These are phyloP conservation scores for Calonectria crousiana DNA, from an alignment of 2,329 filamentous ascomycete genomes.

Conservation along the genomic window DNA sequence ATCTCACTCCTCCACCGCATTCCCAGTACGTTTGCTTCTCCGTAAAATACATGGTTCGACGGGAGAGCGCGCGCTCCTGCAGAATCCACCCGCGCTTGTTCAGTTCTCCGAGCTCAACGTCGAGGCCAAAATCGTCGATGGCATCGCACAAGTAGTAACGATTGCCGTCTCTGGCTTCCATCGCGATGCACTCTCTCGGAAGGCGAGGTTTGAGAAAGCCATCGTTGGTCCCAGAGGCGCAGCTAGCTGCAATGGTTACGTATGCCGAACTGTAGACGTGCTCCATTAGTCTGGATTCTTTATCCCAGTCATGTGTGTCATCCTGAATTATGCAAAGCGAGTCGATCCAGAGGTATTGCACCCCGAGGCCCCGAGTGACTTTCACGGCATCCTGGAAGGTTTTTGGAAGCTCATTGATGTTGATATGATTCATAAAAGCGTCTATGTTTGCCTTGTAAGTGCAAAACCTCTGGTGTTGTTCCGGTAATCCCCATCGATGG, in stretches of 20 bases:
- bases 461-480: neutral
- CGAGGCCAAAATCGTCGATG: constrained; percentile 30
- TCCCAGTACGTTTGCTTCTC: constrained; percentile 35
- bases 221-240: neutral
- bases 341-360: constrained; percentile 16
- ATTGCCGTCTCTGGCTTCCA: neutral
- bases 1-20: constrained; percentile 32
- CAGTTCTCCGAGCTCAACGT: constrained; percentile 24
- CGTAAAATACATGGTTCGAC: constrained; percentile 35
- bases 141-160: constrained; percentile 24
- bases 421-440: neutral
- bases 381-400: constrained; percentile 8
- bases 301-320: neutral
- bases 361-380: neutral
- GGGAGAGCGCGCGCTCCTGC: constrained; percentile 30
- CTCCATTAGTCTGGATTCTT: neutral
- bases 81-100: constrained; percentile 25
- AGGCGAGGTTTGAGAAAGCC: constrained; percentile 14
- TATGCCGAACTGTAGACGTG: neutral
- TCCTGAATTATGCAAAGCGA: constrained; percentile 17
- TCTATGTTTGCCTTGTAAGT: neutral
- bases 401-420: neutral
- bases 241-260: neutral
- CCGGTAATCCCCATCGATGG: neutral
- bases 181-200: neutral